A percentile compares a stretch with the other conserved stretches of the same genome.
Conservation (phyloP, 805 yeast genomes). For the Schwanniomyces polymorphus region DNA sequence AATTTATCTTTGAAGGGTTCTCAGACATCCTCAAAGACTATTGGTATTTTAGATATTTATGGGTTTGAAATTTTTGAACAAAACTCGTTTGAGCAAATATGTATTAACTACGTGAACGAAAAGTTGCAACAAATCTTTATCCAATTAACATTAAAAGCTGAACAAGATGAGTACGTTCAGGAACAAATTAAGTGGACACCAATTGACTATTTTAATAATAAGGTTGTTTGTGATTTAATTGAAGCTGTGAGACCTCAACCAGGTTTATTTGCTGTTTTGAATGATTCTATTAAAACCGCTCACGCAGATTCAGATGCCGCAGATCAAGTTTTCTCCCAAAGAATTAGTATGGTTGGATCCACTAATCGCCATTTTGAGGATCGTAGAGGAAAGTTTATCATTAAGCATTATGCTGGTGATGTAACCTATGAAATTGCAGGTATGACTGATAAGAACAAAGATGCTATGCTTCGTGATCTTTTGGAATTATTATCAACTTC, state of each 20-base stretch:
- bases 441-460: slow-evolving; percentile 97
- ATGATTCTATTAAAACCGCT: slow-evolving; percentile 97
- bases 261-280: slow-evolving; percentile 92
- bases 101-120: slow-evolving; percentile 95
- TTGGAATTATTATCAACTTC: slow-evolving; percentile 77
- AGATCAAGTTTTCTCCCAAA: slow-evolving; percentile 92
- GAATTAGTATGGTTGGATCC: slow-evolving; percentile 77
- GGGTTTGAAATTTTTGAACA: slow-evolving; percentile 96
- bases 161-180: slow-evolving; percentile 94
- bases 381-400: slow-evolving; percentile 81
- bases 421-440: slow-evolving; percentile 86
- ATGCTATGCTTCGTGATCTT: slow-evolving; percentile 85
- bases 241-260: slow-evolving; percentile 90
- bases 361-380: slow-evolving; percentile 85
- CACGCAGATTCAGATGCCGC: slow-evolving; percentile 97
- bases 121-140: slow-evolving; percentile 95
- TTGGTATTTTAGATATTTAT: slow-evolving; percentile 93
- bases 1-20: slow-evolving; percentile 64
- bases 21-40: slow-evolving; percentile 51
- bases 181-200: slow-evolving; percentile 98
- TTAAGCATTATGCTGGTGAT: slow-evolving; percentile 98
- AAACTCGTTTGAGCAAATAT: slow-evolving; percentile 91
- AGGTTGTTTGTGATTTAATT: slow-evolving; percentile 94
- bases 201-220: slow-evolving; percentile 91
- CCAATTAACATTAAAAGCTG: slow-evolving; percentile 92